Conservation (phyloP, 352 stramenopile genomes). For the Phytophthora multivora region DNA sequence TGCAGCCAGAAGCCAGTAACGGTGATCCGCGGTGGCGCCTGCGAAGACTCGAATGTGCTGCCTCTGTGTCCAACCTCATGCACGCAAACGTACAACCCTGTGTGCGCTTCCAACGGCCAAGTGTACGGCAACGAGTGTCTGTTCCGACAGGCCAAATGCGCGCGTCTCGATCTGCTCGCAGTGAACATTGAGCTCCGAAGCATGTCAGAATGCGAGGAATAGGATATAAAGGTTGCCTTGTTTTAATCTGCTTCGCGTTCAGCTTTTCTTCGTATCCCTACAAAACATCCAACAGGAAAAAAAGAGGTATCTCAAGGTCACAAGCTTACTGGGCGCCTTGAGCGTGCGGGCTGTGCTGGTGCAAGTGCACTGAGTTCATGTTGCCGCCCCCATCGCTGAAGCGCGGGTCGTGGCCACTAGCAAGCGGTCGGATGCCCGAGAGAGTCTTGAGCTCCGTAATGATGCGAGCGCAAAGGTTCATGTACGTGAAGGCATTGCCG, state of each 20-base stretch:
- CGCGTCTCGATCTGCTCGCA: constrained; percentile 22
- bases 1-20: constrained; percentile 29
- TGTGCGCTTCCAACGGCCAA: constrained; percentile 57
- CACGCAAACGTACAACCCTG: constrained; percentile 41
- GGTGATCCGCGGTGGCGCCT: constrained; percentile 35
- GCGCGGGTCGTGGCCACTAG: constrained; percentile 54
- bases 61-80: constrained; percentile 42
- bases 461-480: constrained; percentile 98
- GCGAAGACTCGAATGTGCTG: constrained; percentile 25
- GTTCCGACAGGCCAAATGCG: constrained; percentile 56
- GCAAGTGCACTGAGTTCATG: constrained; percentile 58
- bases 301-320: constrained; percentile 2
- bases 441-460: constrained; percentile 99
- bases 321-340: constrained; percentile 25
- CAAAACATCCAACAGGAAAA: constrained; percentile 26
- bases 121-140: constrained; percentile 63
- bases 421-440: constrained; percentile 66
- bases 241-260: constrained; percentile 21
- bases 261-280: constrained; percentile 16
- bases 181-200: constrained; percentile 25
- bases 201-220: constrained; percentile 17
- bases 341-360: constrained; percentile 43
- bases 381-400: constrained; percentile 54
- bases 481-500: constrained; percentile 99
- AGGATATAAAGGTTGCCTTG: constrained; percentile 19